These are phyloP conservation scores for Plantago elongata DNA, from an alignment of 257 asterid species.

Conservation along the genomic window DNA sequence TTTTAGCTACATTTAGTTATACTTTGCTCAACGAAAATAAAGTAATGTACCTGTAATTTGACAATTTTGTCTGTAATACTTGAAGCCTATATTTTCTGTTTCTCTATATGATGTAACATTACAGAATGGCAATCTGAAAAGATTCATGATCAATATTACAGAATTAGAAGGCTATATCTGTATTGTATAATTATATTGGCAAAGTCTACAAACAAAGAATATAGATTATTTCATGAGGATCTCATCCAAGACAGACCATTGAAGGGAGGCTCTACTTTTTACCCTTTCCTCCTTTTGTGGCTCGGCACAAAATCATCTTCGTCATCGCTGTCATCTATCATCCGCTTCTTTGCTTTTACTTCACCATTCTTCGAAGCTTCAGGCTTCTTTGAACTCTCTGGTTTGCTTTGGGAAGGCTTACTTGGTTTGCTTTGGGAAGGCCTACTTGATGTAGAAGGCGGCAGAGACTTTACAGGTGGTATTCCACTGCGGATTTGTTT, in stretches of 20 bases:
- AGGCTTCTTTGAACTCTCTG: slow-evolving; percentile 55
- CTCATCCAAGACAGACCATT: not conserved
- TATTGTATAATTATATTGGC: too few species aligned
- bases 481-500: slow-evolving; percentile 60
- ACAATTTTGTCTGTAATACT: too few species aligned
- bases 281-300: slow-evolving; percentile 64
- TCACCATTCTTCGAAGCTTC: slow-evolving; percentile 53
- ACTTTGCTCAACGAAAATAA: too few species aligned
- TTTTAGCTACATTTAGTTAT: too few species aligned
- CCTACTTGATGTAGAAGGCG: slow-evolving; percentile 32
- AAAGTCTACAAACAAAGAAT: too few species aligned
- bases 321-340: slow-evolving; percentile 44
- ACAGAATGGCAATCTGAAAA: too few species aligned
- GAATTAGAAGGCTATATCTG: too few species aligned
- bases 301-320: slow-evolving; percentile 54
- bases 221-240: not conserved
- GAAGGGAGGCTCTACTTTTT: slow-evolving; percentile 10
- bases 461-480: slow-evolving; percentile 61
- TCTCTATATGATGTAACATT: too few species aligned
- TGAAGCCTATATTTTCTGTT: too few species aligned
- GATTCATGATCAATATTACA: too few species aligned
- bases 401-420: slow-evolving; percentile 17
- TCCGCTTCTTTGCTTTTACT: slow-evolving; percentile 51
- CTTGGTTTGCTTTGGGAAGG: slow-evolving; percentile 1
- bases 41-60: too few species aligned